Percentiles rank a stretch among this genome's conserved stretches.
Evolutionary conservation across 352 stramenopile species (phyloP).

Genomic region (Peronospora tabacina): DNA sequence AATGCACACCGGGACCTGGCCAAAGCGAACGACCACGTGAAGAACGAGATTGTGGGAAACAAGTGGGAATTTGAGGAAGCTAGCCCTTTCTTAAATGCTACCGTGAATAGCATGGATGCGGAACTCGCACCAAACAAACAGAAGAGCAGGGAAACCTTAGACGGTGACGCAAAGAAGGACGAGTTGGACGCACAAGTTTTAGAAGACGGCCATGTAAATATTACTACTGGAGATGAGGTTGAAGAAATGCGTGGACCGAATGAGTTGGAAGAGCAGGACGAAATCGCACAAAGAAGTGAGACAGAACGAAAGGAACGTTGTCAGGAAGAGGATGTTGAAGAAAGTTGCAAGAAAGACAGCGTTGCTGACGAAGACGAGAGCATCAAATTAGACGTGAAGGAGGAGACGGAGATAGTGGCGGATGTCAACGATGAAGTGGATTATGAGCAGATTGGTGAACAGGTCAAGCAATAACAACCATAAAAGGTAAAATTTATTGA

Average conservation of each 20-base stretch:
- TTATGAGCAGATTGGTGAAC: too few relatives aligned
- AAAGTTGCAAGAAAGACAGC: background rate
- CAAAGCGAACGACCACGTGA: conserved; percentile 1
- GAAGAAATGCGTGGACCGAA: background rate
- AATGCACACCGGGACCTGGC: conserved; percentile 41
- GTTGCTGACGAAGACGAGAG: background rate
- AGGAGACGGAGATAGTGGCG: background rate
- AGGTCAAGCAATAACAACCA: too few relatives aligned
- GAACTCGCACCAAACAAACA: background rate
- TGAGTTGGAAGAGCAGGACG: background rate
- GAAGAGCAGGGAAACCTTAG: background rate
- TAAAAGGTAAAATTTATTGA: too few relatives aligned
- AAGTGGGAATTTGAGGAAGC: background rate
- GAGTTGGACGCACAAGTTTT: background rate
- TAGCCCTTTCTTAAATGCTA: background rate
- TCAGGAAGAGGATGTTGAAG: background rate
- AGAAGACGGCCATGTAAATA: background rate
- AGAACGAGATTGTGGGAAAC: background rate
- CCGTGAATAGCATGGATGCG: background rate
- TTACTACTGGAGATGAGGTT: background rate
- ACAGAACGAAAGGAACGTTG: conserved; percentile 2
- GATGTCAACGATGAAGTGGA: too few relatives aligned
- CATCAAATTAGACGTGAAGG: background rate
- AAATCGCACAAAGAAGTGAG: background rate
- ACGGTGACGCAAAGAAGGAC: conserved; percentile 1